Evolutionary conservation across 345 rosid species (phyloP).

Genomic region (Aurinia saxatilis): DNA sequence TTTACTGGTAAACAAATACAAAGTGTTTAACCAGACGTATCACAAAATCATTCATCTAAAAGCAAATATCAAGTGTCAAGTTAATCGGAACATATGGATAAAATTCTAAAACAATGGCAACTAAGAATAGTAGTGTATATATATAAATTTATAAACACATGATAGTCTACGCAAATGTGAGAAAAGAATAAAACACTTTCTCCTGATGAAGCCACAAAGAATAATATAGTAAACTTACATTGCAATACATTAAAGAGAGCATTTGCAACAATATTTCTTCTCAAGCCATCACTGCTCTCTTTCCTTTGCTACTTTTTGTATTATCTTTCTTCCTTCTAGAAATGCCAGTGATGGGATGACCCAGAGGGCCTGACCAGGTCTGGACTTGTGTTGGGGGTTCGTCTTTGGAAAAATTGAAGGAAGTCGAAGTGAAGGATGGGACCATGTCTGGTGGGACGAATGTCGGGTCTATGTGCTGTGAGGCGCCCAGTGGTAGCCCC

Average conservation of each 20-base stretch:
- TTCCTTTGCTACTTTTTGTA: conserved; percentile 28
- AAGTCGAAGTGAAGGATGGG: conserved; percentile 59
- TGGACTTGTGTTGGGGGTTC: conserved; percentile 46
- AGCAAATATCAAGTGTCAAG: neutral
- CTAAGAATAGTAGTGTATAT: neutral
- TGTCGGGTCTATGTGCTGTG: conserved; percentile 76
- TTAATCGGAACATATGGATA: neutral
- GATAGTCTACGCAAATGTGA: conserved; percentile 23
- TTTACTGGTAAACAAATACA: no score
- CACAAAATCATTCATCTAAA: neutral
- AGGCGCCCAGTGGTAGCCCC: conserved; percentile 69
- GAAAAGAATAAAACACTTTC: conserved; percentile 26
- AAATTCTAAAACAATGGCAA: neutral
- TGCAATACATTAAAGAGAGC: conserved; percentile 5
- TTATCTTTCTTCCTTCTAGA: conserved; percentile 26
- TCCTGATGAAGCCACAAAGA: conserved; percentile 14
- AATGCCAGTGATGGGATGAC: conserved; percentile 28
- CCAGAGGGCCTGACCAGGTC: conserved; percentile 97
- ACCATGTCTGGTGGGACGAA: conserved; percentile 36
- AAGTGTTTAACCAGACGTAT: neutral
- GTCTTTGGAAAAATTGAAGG: conserved; percentile 56
- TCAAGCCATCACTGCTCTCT: conserved; percentile 26
- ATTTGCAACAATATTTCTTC: neutral
- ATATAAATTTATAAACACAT: conserved; percentile 21
- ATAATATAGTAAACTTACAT: conserved; percentile 18